A percentile compares a stretch with the other conserved stretches of the same genome.
Evolutionary conservation across 176 grass and related monocot genomes (phyloP).

Genomic region (maize (Zea mays)): DNA sequence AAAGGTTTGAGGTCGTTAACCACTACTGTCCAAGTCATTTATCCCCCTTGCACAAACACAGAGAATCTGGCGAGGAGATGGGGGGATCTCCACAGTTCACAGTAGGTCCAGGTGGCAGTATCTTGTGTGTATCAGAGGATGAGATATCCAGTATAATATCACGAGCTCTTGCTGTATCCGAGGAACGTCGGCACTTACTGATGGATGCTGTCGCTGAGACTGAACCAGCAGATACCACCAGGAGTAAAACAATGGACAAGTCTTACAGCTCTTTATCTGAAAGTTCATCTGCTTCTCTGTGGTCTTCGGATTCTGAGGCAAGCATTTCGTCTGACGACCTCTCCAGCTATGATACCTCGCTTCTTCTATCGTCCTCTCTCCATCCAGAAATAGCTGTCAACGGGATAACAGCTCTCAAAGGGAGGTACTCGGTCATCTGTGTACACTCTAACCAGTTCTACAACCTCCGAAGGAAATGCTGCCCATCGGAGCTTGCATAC

Average conservation of each 20-base stretch:
- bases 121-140: conserved; percentile 56
- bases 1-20: conserved; percentile 67
- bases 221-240: conserved; percentile 22
- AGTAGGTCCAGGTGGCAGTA: conserved; percentile 56
- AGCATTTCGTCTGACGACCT: conserved; percentile 33
- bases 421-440: conserved; percentile 56
- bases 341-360: conserved; percentile 50
- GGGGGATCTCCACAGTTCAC: conserved; percentile 32
- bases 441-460: conserved; percentile 63
- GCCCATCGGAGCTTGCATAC: conserved; percentile 58
- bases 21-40: conserved; percentile 48
- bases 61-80: conserved; percentile 39
- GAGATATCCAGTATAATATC: conserved; percentile 77
- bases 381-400: conserved; percentile 57
- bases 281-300: conserved; percentile 38
- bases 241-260: conserved; percentile 40
- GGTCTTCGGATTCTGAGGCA: conserved; percentile 53
- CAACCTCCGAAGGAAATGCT: conserved; percentile 63
- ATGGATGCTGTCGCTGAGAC: conserved; percentile 35
- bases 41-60: conserved; percentile 34
- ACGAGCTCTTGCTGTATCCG: conserved; percentile 53
- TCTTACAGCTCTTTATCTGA: conserved; percentile 51
- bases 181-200: conserved; percentile 48
- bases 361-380: conserved; percentile 34
- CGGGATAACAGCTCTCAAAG: conserved; percentile 42